Percentiles rank a stretch among this genome's conserved stretches.
Conservation (phyloP, 768 basidiomycete genomes). For the Sarcodon aspratus region DNA sequence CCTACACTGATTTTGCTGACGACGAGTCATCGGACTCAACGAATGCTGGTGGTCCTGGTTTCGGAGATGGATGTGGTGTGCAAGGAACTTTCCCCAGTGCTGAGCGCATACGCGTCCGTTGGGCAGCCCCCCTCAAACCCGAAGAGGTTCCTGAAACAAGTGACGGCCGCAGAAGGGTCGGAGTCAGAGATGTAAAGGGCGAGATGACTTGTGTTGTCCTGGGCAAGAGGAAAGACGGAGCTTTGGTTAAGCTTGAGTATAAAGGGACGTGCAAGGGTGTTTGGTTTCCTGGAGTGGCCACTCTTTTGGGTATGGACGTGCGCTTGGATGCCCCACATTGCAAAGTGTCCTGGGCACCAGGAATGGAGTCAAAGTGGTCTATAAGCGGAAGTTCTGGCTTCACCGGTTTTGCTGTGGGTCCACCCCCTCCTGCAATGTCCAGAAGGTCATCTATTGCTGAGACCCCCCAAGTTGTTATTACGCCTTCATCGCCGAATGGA, state of each 20-base stretch:
- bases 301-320: constrained; percentile 68
- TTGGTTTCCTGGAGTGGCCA: constrained; percentile 80
- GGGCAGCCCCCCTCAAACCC: constrained; percentile 55
- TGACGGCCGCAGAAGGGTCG: constrained; percentile 56
- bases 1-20: constrained; percentile 65
- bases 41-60: constrained; percentile 26
- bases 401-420: constrained; percentile 57
- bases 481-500: constrained; percentile 7
- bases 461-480: background rate
- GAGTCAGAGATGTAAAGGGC: constrained; percentile 55
- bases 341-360: constrained; percentile 56
- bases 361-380: constrained; percentile 40
- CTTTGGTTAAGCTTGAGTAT: constrained; percentile 58
- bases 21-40: constrained; percentile 75
- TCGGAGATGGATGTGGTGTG: constrained; percentile 53
- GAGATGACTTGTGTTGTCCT: constrained; percentile 54
- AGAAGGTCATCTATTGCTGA: too few species aligned
- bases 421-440: constrained; percentile 10
- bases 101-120: constrained; percentile 64
- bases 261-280: constrained; percentile 64
- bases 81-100: constrained; percentile 72
- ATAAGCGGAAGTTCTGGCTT: constrained; percentile 55
- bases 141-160: constrained; percentile 27
- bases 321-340: constrained; percentile 57
- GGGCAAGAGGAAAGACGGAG: constrained; percentile 36